Conservation (phyloP, 768 basidiomycete species). For the Chiua virens region DNA sequence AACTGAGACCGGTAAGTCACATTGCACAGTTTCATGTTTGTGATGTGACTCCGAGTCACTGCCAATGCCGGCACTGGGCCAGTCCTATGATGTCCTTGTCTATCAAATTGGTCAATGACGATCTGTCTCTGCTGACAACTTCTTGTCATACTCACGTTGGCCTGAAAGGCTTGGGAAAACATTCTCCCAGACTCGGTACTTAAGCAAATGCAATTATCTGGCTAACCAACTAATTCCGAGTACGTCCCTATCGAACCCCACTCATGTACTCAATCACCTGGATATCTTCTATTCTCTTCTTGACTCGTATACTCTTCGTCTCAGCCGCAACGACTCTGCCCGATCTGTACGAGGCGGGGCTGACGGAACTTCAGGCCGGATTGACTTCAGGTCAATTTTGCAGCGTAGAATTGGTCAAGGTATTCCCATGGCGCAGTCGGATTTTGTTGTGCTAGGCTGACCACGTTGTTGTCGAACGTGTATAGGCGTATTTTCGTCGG, state of each 20-base stretch:
- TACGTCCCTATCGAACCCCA: neutral
- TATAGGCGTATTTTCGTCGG: conserved; percentile 41
- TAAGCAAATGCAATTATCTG: too few relatives aligned
- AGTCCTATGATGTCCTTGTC: too few relatives aligned
- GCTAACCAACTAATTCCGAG: neutral
- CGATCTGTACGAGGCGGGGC: conserved; percentile 41
- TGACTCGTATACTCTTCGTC: conserved; percentile 2
- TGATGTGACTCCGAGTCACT: too few relatives aligned
- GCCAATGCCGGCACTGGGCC: too few relatives aligned
- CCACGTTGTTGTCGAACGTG: neutral
- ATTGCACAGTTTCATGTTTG: too few relatives aligned
- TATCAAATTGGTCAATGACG: too few relatives aligned
- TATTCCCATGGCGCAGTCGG: conserved; percentile 7
- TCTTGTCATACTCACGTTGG: too few relatives aligned
- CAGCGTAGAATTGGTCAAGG: conserved; percentile 43
- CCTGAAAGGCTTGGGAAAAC: too few relatives aligned
- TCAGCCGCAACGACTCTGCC: conserved; percentile 28
- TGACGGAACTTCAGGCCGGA: conserved; percentile 40
- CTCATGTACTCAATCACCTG: conserved; percentile 3
- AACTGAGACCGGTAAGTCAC: too few relatives aligned
- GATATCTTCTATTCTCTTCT: conserved; percentile 1
- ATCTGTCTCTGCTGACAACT: too few relatives aligned
- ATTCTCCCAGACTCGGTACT: too few relatives aligned
- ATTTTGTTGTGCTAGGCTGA: conserved; percentile 27
- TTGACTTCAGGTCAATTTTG: conserved; percentile 36